Base-by-base conservation (phyloP, 208 protist species). In the Herpetomonas muscarum region DNA sequence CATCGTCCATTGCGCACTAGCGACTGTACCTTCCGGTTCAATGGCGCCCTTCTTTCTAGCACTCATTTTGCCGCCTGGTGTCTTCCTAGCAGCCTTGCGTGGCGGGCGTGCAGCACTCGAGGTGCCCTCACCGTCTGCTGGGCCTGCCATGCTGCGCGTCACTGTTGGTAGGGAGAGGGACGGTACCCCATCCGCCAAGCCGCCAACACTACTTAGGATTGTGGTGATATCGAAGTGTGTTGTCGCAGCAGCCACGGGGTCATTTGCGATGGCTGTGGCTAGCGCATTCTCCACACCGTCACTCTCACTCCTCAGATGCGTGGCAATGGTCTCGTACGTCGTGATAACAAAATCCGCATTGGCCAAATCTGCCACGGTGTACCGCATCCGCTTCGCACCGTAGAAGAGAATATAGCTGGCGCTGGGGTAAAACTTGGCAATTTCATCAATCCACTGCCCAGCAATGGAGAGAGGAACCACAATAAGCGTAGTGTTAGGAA, bases 281-380 rank as follows among this genome's bases (percentile, higher is more conserved):
- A 77, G 21, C 44, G 58, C 52, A 25, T 69, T 49, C 1, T 46
- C 42, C 39, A 65, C 22, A 12, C 54, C 49, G 19, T 69, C 42
- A 15, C 51, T 51, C 44, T 87, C 79, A 13, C 66, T 60, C 1
- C 79, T 70, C 51, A 87, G 63, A 42, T 82, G 72, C 15, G 51
- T 67, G 0, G 64, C 66, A 51, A 87, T 47, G 3, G 79, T 87
- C 46, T 87, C 79, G 65, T 83, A 87, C n/a, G 75, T 83, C 10
- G 79, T 82, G 57, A 87, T 53, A 44, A 87, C 73, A 50, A 87
- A 79, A 57, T 87, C 79, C 1, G 71, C 75, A 0, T 46, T 26
- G 15, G 31, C 39, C 32, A 82, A 49, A 51, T 87, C 68, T 3
- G 57, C 59, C 25, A 55, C 59, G 25, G 72, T 76, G 61, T 79